A percentile compares a stretch with the other conserved stretches of the same genome.
Conservation (phyloP, 495 filamentous ascomycete genomes). For the Delitschia confertaspora region DNA sequence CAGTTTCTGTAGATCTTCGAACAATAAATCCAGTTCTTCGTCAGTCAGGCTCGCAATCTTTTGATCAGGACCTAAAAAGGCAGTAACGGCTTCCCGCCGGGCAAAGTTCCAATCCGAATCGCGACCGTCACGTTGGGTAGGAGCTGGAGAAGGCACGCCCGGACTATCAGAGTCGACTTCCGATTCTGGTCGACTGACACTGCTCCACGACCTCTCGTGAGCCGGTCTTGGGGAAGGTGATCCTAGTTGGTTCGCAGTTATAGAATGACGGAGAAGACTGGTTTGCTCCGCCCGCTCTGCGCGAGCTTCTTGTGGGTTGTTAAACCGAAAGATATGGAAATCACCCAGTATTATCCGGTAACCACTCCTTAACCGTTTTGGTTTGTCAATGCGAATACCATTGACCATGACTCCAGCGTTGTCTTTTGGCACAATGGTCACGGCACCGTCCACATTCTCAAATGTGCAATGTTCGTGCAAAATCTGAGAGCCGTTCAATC, state of each 20-base stretch:
- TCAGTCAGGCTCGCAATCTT: constrained; percentile 82
- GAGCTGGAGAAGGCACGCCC: constrained; percentile 71
- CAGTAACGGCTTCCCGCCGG: constrained; percentile 80
- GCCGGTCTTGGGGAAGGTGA: constrained; percentile 57
- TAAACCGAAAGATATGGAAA: constrained; percentile 99
- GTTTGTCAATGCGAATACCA: constrained; percentile 73
- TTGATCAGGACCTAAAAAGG: constrained; percentile 84
- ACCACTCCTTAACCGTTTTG: constrained; percentile 77
- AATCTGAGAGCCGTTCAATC: constrained; percentile 89
- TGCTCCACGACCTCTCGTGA: constrained; percentile 57
- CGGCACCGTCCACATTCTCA: constrained; percentile 81
- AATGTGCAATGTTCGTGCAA: constrained; percentile 87
- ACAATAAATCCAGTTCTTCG: constrained; percentile 88
- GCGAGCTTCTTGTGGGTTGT: constrained; percentile 90
- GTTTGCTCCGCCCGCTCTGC: constrained; percentile 71
- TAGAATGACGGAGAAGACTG: constrained; percentile 78
- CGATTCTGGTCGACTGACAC: constrained; percentile 60
- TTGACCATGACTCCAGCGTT: constrained; percentile 97
- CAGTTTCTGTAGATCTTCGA: constrained; percentile 87
- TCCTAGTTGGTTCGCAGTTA: constrained; percentile 71
- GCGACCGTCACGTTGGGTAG: constrained; percentile 52
- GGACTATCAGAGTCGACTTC: constrained; percentile 62
- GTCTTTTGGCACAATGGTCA: constrained; percentile 80
- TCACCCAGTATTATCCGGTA: constrained; percentile 94
- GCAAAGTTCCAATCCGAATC: constrained; percentile 97